Evolutionary conservation across 2,329 filamentous ascomycete species (phyloP), one percentile per base, ranked within the genome.

Genomic region (Aspergillus sp.): DNA sequence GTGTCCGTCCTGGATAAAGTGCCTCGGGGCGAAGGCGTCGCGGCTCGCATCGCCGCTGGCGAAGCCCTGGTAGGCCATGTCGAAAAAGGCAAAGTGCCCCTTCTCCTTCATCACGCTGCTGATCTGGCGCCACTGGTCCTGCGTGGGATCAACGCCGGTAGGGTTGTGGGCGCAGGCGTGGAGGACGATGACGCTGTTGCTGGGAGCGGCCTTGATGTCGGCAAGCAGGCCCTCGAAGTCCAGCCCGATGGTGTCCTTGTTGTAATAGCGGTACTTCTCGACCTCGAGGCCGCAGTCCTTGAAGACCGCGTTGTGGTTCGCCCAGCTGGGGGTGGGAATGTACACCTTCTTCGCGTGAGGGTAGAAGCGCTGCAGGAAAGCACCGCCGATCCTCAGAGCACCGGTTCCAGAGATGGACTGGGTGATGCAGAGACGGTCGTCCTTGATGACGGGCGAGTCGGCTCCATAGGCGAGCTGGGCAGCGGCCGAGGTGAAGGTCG

Each of bases 41-140:
- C 80, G 80, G 71, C 93, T 77, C 44, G 84, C 91, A 67, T 93
- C 77, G 49, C 89, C 89, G 44, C 82, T 91, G 51, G 89, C 89
- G 57, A 98, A 96, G 52, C 89, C 89, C 69, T 98, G 89, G 74
- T 98, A 98, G 44, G 89, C 89, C 88, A 95, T 95, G 66, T 96
- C 89, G 69, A 96, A 98, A 77, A 98, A 95, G 52, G 86, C 80
- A 62, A 82, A 93, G 74, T 96, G 89, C 31, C 74, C 79, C 61
- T 82, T 78, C 59, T 78, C 74, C 75, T 93, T 93, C 64, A 94
- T 78, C 41, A 81, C 82, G 40, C 82, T 68, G 64, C 83, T 85
- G 62, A 98, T 91, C 69, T 89, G 72, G 66, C 77, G 77, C 89
- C 89, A 96, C 71, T 96, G 89, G 62, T 85, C 82, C 52, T 77